Evolutionary conservation across 768 basidiomycete species (phyloP), one percentile per base, ranked within the genome.

Genomic region (Leccinum imitatum): DNA sequence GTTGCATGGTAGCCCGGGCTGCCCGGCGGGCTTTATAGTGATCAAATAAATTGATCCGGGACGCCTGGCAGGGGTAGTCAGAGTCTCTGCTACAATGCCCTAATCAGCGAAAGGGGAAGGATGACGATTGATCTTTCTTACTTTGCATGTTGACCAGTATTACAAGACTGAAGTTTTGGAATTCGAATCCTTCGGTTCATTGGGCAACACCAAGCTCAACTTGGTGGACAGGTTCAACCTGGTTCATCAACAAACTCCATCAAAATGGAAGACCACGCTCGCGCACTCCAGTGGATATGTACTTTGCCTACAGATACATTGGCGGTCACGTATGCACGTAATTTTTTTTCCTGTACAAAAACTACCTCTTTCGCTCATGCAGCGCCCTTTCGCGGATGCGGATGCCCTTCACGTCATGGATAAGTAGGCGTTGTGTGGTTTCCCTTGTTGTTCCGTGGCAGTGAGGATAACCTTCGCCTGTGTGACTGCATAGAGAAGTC

Each of bases 381-480:
- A 30, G 17, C 59, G 39, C 35, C 41, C 11, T 33, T 23, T 13
- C 14, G 35, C 44, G 39, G n/a, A 46, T 52, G 50, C 46, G 25
- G 53, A 4, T 17, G 2, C 4, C 19, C 27, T 53, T 71, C 56
- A 71, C 67, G 69, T 52, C 51, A 70, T 31, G 56, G 63, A 69
- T 69, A 71, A 67, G 65, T 69, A 50, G 69, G 65, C 65, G 67
- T 57, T 9, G 54, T 48, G 19, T 17, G 17, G 11, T 56, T 69
- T 61, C 67, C 69, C 37, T 60, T 51, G 37, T 56, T 33, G 66
- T 57, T 44, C 27, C 6, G 61, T 63, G 59, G 61, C 59, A 39
- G 15, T 54, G 58, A 54, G 37, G 56, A 58, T 56, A 66, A 50
- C 62, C 60, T 56, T 53, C 44, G 52, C 47, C 46, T 48, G 56